These are phyloP conservation scores for Erythrobasidium yunnanense DNA, from an alignment of 768 basidiomycete genomes.

Conservation along the genomic window DNA sequence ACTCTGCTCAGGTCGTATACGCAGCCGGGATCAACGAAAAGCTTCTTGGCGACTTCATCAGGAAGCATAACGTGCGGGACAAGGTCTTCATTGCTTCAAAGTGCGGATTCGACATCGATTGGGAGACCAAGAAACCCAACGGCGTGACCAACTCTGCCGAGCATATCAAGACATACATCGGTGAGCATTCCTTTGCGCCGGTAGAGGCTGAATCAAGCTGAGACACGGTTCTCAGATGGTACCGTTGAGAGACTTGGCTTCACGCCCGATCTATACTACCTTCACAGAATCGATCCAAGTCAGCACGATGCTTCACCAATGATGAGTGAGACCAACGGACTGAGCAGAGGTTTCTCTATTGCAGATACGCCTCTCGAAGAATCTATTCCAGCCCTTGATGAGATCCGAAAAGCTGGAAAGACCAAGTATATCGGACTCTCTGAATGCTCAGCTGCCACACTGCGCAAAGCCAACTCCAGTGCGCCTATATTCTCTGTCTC, in stretches of 20 bases:
- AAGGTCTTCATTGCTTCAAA: constrained; percentile 14
- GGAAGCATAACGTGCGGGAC: constrained; percentile 11
- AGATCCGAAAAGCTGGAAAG: constrained; percentile 50
- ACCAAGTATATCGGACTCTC: constrained; percentile 54
- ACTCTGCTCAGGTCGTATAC: not conserved
- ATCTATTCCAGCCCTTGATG: constrained; percentile 39
- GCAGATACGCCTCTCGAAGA: not conserved
- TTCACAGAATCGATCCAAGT: constrained; percentile 7
- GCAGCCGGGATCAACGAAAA: constrained; percentile 1
- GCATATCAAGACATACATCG: constrained; percentile 11
- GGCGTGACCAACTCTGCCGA: constrained; percentile 3
- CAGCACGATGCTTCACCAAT: no score
- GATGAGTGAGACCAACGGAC: no score
- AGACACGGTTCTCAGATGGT: not conserved
- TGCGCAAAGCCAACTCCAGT: constrained; percentile 41
- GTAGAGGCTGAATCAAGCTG: not conserved
- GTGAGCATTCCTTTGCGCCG: not conserved
- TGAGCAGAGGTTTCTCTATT: no score
- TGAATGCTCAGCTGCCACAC: constrained; percentile 45
- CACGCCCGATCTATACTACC: constrained; percentile 8
- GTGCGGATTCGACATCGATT: not conserved
- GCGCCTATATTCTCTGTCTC: constrained; percentile 30
- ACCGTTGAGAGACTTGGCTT: constrained; percentile 12
- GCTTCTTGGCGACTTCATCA: constrained; percentile 11
- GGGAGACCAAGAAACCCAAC: not conserved